These are phyloP conservation scores for Tripidium arundinaceum DNA, from an alignment of 202 grass and related monocot genomes.

Conservation along the genomic window DNA sequence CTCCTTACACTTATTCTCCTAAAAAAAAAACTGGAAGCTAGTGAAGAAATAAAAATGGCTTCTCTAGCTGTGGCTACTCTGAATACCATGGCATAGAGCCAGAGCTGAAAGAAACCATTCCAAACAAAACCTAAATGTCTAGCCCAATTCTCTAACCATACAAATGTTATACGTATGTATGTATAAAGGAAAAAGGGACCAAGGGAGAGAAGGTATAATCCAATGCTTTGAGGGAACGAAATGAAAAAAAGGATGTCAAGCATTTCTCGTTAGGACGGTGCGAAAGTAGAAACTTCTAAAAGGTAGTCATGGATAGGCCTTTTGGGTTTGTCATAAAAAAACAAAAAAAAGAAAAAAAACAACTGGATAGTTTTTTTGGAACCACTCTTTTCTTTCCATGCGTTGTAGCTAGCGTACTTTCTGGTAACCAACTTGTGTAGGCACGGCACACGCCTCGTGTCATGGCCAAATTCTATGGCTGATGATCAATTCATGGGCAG, in stretches of 20 bases:
- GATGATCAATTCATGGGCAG: not conserved
- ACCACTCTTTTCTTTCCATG: not conserved
- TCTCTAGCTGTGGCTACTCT: not conserved
- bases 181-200: no score
- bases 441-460: not conserved
- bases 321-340: not conserved
- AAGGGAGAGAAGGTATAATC: not conserved
- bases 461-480: not conserved
- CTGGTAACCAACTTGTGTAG: slow-evolving; percentile 13
- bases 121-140: no score
- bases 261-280: not conserved
- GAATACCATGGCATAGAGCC: not conserved
- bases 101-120: no score
- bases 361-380: not conserved
- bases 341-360: not conserved
- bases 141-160: no score
- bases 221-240: not conserved
- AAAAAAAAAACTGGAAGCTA: not conserved
- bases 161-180: no score
- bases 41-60: not conserved
- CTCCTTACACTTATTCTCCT: accelerated
- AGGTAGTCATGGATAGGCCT: not conserved
- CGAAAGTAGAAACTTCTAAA: not conserved
- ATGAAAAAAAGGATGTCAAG: not conserved
- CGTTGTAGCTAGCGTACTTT: not conserved